Evolutionary conservation across 2,329 filamentous ascomycete species (phyloP), one percentile per base, ranked within the genome.

Genomic region (Emydomyces testavorans): DNA sequence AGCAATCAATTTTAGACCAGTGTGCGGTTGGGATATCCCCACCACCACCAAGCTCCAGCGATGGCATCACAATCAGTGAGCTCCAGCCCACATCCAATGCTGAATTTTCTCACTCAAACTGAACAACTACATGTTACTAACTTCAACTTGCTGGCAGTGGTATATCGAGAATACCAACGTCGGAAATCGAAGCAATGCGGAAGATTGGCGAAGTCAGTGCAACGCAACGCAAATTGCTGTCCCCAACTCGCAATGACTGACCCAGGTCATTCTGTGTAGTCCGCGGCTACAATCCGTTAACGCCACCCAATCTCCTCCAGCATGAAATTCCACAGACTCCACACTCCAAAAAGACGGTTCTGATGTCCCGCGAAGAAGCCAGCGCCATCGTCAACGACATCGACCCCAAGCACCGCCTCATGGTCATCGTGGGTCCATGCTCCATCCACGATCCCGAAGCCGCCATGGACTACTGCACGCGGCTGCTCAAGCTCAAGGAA

Each of bases 371-470:
- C 56, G 71, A 75, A 49, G 78, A 82, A 57, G 70, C 77, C 34
- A 76, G 76, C 52, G 72, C 74, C 10, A 70, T 83, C 54, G 76
- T 82, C 24, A 76, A 79, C 54, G 75, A 78, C 60, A 71, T 65
- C 50, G 74, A 81, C 58, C 62, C 69, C 32, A 70, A 72, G 56
- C 67, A 75, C 60, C 71, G 80, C 49, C 64, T 86, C 41, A 71
- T 86, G 44, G 82, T 98, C 54, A 82, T 96, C 61, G 81, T 96
- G 54, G 92, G 92, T 1, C 92, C 92, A 21, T 98, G 92, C 75
- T 94, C 87, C 20, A 94, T 98, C 66, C 92, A 98, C 72, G 92
- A 98, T 65, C 90, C 92, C 15, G 73, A 82, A 48, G 84, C 87
- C 53, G 90, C 90, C 8, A 78, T 95, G 56, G 86, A 90, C 63